Evolutionary conservation across 441 rosid genomes (phyloP).

Genomic region (Croton laevigatus): DNA sequence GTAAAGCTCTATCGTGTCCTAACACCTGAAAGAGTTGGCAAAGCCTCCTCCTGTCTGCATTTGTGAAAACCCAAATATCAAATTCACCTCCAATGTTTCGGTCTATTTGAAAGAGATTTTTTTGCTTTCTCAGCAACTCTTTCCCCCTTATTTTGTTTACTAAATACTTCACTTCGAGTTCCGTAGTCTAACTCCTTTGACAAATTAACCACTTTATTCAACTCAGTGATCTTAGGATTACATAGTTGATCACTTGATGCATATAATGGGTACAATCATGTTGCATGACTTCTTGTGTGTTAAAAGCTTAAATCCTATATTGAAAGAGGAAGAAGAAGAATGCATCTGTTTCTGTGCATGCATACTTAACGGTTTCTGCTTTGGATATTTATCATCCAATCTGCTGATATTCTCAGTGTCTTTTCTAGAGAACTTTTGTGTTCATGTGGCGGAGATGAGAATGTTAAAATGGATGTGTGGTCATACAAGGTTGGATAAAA

Average conservation of each 20-base stretch:
- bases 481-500: too few relatives aligned
- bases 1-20: not conserved
- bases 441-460: too few relatives aligned
- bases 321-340: not conserved
- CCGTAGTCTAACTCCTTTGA: not conserved
- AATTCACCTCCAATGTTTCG: not conserved
- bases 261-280: not conserved
- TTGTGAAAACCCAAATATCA: not conserved
- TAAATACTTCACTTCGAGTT: not conserved
- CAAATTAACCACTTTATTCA: not conserved
- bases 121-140: not conserved
- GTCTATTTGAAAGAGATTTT: not conserved
- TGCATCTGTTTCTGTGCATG: not conserved
- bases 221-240: not conserved
- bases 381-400: not conserved
- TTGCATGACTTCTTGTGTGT: not conserved
- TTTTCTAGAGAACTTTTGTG: not conserved
- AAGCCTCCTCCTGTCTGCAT: not conserved
- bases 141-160: not conserved
- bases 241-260: not conserved
- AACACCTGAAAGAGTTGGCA: not conserved
- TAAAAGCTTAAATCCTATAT: not conserved
- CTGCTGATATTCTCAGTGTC: not conserved
- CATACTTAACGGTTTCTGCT: too few relatives aligned
- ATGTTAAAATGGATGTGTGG: too few relatives aligned